A percentile compares a stretch with the other conserved stretches of the same genome.
Conservation (phyloP, 139 green algal genomes). For the Yamagishiella unicocca region DNA sequence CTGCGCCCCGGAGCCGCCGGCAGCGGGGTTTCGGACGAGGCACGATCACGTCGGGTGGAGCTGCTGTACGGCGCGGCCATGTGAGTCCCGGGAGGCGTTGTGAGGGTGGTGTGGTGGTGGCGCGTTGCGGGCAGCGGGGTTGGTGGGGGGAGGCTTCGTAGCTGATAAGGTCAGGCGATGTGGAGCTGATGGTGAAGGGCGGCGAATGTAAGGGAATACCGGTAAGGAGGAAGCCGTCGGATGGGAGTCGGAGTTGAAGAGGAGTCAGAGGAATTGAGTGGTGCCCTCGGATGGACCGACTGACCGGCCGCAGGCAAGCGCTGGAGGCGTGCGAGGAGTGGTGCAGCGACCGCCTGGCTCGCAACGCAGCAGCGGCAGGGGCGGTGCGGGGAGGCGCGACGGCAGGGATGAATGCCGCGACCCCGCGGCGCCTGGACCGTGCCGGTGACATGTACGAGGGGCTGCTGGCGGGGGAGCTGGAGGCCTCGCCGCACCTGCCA, state of each 20-base stretch:
- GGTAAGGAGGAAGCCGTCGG: too few species aligned
- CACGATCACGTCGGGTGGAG: background rate
- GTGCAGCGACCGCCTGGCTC: conserved; percentile 7
- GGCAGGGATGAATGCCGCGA: background rate
- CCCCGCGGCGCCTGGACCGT: background rate
- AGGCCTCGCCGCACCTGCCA: conserved; percentile 46
- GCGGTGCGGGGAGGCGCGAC: background rate
- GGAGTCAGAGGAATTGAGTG: background rate
- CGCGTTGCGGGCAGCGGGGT: background rate
- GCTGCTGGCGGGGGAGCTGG: conserved; percentile 9
- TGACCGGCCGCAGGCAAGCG: background rate
- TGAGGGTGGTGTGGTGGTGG: background rate
- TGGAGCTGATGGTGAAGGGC: too few species aligned
- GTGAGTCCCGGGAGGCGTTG: background rate
- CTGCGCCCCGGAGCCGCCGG: background rate
- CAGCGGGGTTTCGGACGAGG: background rate
- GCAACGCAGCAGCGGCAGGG: background rate
- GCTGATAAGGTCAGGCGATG: too few species aligned
- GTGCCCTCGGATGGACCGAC: background rate
- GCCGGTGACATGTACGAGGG: background rate
- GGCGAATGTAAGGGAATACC: too few species aligned
- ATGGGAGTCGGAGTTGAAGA: too few species aligned
- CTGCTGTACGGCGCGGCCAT: conserved; percentile 34
- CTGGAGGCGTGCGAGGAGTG: conserved; percentile 29
- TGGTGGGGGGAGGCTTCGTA: background rate